These are phyloP conservation scores for Amanita molliuscula DNA, from an alignment of 768 basidiomycete genomes.

Conservation along the genomic window DNA sequence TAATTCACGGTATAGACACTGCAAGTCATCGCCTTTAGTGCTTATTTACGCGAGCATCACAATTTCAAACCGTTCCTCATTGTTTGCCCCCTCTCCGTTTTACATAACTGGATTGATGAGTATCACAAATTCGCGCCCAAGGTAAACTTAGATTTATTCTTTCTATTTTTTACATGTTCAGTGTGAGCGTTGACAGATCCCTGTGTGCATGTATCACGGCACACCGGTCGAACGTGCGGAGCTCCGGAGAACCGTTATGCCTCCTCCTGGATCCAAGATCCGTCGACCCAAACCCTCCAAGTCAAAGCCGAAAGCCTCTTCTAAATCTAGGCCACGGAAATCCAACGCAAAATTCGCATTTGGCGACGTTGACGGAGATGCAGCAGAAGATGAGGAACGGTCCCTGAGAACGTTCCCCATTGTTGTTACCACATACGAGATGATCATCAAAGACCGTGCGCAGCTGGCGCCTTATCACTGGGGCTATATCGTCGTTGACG, in stretches of 20 bases:
- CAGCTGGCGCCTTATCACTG: conserved; percentile 55
- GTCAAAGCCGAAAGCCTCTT: conserved; percentile 1
- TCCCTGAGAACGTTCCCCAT: conserved; percentile 46
- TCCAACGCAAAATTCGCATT: conserved; percentile 8
- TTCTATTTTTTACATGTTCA: not conserved
- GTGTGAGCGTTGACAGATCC: conserved; percentile 41
- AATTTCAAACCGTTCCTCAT: conserved; percentile 73
- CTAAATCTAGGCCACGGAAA: conserved; percentile 8
- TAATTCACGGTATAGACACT: conserved; percentile 53
- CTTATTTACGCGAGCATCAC: conserved; percentile 70
- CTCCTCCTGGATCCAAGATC: conserved; percentile 15
- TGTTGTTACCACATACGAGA: conserved; percentile 88
- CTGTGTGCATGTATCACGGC: conserved; percentile 89
- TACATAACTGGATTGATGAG: conserved; percentile 87
- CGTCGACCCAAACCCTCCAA: not conserved
- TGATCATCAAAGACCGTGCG: conserved; percentile 75
- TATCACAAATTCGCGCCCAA: conserved; percentile 76
- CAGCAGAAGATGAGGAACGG: conserved; percentile 12
- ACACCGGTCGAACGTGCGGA: conserved; percentile 71
- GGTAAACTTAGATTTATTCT: conserved; percentile 27
- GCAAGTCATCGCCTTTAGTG: conserved; percentile 91
- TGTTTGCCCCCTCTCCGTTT: conserved; percentile 87
- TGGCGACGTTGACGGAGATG: conserved; percentile 12
- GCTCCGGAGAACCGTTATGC: conserved; percentile 56
- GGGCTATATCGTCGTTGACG: conserved; percentile 94